phyloP scores from a whole-genome alignment of 257 asterid genomes.

The Perilla frutescens region DNA sequence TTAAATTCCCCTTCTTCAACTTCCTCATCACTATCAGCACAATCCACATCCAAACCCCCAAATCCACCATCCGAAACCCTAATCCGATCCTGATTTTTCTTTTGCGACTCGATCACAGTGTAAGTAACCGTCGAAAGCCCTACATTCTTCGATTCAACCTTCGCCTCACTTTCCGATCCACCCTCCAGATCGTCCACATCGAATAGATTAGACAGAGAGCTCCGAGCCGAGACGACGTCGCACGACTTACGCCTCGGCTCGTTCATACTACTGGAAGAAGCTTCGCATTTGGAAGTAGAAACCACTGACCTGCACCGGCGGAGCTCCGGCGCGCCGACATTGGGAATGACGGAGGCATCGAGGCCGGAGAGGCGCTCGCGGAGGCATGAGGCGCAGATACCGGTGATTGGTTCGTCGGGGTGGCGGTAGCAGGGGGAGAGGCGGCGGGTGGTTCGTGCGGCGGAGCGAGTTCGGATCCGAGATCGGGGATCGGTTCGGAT shows the following conservation, averaged over 20 bases:
- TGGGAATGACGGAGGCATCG: slow-evolving; percentile 45
- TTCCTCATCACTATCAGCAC: slow-evolving; percentile 41
- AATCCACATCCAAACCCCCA: slow-evolving; percentile 34
- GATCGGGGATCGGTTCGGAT: slow-evolving; percentile 53
- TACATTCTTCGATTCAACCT: slow-evolving; percentile 76
- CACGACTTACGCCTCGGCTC: slow-evolving; percentile 91
- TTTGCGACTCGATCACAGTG: slow-evolving; percentile 46
- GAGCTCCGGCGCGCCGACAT: slow-evolving; percentile 57
- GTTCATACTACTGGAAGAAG: slow-evolving; percentile 42
- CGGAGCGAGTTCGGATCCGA: slow-evolving; percentile 60
- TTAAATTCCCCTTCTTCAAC: slow-evolving; percentile 66
- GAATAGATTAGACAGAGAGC: slow-evolving; percentile 63
- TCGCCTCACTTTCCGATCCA: slow-evolving; percentile 53
- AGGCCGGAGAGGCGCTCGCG: slow-evolving; percentile 91
- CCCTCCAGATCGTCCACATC: slow-evolving; percentile 58
- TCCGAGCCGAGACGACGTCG: slow-evolving; percentile 64
- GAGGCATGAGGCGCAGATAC: slow-evolving; percentile 94
- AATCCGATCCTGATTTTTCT: slow-evolving; percentile 32
- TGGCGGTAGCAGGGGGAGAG: slow-evolving; percentile 82
- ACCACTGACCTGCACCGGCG: slow-evolving; percentile 83
- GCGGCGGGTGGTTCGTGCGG: slow-evolving; percentile 58
- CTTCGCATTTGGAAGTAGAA: slow-evolving; percentile 50
- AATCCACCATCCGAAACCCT: slow-evolving; percentile 44
- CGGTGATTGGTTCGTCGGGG: slow-evolving; percentile 76
- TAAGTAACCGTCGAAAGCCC: slow-evolving; percentile 53